Evolutionary conservation across 2,329 filamentous ascomycete genomes (phyloP), one percentile per base, ranked within the genome.

Genomic region (Nothophoma quercina): DNA sequence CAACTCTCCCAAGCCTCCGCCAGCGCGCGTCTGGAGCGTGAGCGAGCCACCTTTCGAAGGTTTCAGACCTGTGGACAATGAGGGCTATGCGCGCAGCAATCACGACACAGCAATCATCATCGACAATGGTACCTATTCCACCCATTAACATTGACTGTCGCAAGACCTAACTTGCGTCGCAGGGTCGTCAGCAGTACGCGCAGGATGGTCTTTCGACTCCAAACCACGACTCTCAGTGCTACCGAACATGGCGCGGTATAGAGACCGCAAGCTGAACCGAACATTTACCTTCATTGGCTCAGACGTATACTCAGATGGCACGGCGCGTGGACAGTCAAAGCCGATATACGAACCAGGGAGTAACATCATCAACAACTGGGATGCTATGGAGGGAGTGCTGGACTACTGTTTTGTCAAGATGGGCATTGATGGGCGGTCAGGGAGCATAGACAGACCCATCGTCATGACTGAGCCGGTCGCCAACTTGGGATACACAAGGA

Each of bases 381-480:
- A 99, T 75, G 93, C 92, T 26, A 92, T 96, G 86, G 95, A 99
- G 75, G 92, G 93, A 52, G 82, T 97, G 5, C 78, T 99, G 38
- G 95, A 99, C 77, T 97, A 97, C 74, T 84, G 93, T 33, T 99
- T 99, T 73, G 82, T 97, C 62, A 98, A 97, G 77, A 79, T 99
- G 47, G 95, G 95, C 4, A 83, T 99, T 63, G 91, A 96, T 60
- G 86, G 86, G 13, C 80, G 81, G 4, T 85, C 88, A 40, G 91
- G 90, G 7, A 81, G 84, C 19, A 86, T 99, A 57, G 91, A 93
- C 65, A 81, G 92, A 65, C 93, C 93, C 1, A 85, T 99, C 55
- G 88, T 99, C 63, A 92, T 99, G 88, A 99, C 95, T 0, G 95
- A 99, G 76, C 88, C 95, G 0, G 87, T 98, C 51, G 95, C 93